Evolutionary conservation across 306 rosid genomes (phyloP).

Genomic region (Betula pendula): DNA sequence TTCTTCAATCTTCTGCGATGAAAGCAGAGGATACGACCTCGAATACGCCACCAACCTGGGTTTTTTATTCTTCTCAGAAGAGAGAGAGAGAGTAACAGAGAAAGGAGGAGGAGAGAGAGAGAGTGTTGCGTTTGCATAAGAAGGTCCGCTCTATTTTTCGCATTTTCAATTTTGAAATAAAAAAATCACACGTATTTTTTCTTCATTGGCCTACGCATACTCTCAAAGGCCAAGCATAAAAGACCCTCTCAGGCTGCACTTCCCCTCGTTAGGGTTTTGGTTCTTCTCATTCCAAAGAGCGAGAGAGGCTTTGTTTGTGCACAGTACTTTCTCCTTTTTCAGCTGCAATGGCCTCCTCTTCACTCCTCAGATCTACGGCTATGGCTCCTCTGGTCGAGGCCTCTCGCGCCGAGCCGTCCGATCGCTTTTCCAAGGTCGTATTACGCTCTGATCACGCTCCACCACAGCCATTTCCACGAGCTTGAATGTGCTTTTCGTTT

Average conservation of each 20-base stretch:
- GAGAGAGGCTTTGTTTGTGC: background rate
- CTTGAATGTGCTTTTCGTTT: background rate
- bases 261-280: background rate
- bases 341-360: conserved; percentile 68
- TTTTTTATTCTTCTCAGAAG: too few species aligned
- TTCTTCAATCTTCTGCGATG: background rate
- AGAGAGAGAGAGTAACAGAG: background rate
- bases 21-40: background rate
- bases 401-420: conserved; percentile 30
- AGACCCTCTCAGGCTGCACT: background rate
- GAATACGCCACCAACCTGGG: background rate
- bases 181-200: background rate
- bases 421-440: conserved; percentile 47
- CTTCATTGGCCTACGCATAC: conserved; percentile 10
- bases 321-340: background rate
- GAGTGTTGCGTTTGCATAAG: conserved; percentile 12
- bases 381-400: conserved; percentile 44
- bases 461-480: background rate
- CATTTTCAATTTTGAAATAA: background rate
- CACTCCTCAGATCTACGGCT: conserved; percentile 62
- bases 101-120: background rate
- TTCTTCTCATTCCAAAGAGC: background rate
- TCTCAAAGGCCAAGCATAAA: conserved; percentile 22
- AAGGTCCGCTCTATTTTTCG: conserved; percentile 25
- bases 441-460: background rate